Base-by-base conservation (phyloP, 177 flowering plant genomes). In the Vitis hybrid region DNA sequence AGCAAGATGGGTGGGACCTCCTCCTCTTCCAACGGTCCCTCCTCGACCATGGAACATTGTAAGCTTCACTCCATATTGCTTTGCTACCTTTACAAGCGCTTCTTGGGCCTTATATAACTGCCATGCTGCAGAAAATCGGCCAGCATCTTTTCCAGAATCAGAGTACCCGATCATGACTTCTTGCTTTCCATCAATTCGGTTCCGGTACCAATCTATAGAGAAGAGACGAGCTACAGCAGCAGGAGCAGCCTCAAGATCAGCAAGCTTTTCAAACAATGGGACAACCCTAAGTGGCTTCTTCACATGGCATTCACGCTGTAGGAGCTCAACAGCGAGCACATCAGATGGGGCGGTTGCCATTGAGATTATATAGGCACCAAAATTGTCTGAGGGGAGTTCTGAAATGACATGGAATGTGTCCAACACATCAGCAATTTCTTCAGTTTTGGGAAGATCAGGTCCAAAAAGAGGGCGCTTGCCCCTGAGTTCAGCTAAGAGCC, bases 41-140 rank as follows among this genome's bases (percentile, higher is more conserved):
- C 97, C 97, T 32, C 97, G 87, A 54, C 97, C 97, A 57, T 92
- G 97, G 75, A 92, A 92, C 95, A 92, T 90, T 2, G 90, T 90
- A n/a, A 92, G 82, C 81, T 92, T 92, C 60, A 92, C 86, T 0
- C 95, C 95, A 74, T 55, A 88, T 62, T 92, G 49, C 76, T 90
- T 88, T 1, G 95, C 90, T 30, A 90, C 97, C 72, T 89, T 83
- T 49, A 90, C 72, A 52, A 91, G 91, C 65, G 90, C 97, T 78
- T 89, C 94, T 73, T 91, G 97, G 62, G 94, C 85, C 75, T 91
- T 89, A 54, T 91, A 91, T 52, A 91, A 60, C 71, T 85, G 86
- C 97, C 97, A 91, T 52, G 91, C 94, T n/a, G 97, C 97, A 59
- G 97, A 89, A 51, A 91, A 69, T 13, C 97, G 91, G 16, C 97